Evolutionary conservation across 345 rosid genomes (phyloP), one percentile per base, ranked within the genome.

Genomic region (Eucalyptus fibrosa): DNA sequence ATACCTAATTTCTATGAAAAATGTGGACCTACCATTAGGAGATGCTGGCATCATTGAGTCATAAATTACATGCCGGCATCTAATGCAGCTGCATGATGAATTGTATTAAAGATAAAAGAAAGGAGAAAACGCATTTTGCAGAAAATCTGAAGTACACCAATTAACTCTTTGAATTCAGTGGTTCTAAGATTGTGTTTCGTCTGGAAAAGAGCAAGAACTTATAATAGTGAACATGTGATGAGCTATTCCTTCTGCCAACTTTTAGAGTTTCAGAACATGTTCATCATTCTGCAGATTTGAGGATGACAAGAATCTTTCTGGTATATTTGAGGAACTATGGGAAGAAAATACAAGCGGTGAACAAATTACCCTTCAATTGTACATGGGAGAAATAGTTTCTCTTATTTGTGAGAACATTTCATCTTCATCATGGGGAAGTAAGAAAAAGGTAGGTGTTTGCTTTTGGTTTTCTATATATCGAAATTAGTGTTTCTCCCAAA

Each of bases 251-350:
- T 55, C 44, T 6, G 47, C 81, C 50, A 62, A 34, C 24, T 34
- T 87, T 65, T 34, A 32, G 14, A 49, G 49, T 44, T 26, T 40
- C 50, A 69, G 87, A 32, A 69, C 42, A 50, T 87, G 67, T 82
- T 83, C 82, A 88, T n/a, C 50, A 28, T 90, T 90, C 65, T 93
- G 86, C 96, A 97, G 99, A 94, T 97, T 97, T 93, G 99, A 97
- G 89, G 98, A 97, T 94, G 99, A 97, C 92, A 96, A 96, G 94
- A 87, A 91, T 91, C 93, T 96, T 92, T 93, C 99, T 34, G 91
- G 96, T 51, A 94, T 96, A 91, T 97, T 95, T 94, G 99, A 97
- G 95, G 99, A 97, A 89, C 92, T 97, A 87, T 97, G 99, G 99
- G 99, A 97, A 94, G 99, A 97, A 93, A 95, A 92, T 87, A 94